Base-by-base conservation (phyloP, 768 basidiomycete genomes). In the Tephrocybe rancida region DNA sequence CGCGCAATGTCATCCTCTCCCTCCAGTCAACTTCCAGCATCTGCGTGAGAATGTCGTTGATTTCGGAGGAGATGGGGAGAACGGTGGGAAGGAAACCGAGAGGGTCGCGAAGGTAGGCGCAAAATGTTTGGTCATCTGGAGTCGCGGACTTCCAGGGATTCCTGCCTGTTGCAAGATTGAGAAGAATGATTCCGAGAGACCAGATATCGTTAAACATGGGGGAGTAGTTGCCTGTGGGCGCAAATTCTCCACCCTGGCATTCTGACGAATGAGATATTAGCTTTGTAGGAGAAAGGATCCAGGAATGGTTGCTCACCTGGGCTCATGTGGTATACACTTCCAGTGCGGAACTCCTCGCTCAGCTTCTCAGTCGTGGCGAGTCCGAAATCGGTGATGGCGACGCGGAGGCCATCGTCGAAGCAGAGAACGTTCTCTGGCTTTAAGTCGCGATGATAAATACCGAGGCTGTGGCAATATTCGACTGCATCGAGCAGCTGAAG, bases 111-210 rank as follows among this genome's bases (percentile, higher is more conserved):
- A 91, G 79, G 71, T 92, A 99, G 2, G 89, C 90, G 61, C 87
- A 82, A 79, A 95, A 99, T 3, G 92, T 95, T 59, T 90, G 88
- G 71, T 98, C 96, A 42, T 85, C 78, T 4, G 75, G 67, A 18
- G 84, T 87, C 9, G 96, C 95, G n/a, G 91, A 89, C 70, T 91
- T 91, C 96, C 96, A 99, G 13, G 96, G 96, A 62, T 98, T 98
- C 29, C 96, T 84, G 6, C 94, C 94, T 16, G 94, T 97, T 27
- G 90, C 86, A 44, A 99, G 84, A 70, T 99, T 99, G 66, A 98
- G 86, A 39, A 99, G 87, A 55, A 99, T 92, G 61, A 99, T 92
- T 24, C 95, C 96, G 41, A 98, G 78, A 13, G 95, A 94, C 96
- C 96, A 99, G 59, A 98, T 84, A 71, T 99, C 96, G 71, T 97